Percentiles rank a stretch among this genome's conserved stretches.
Evolutionary conservation across 2,329 filamentous ascomycete genomes (phyloP).

Genomic region (Onygenales sp.): DNA sequence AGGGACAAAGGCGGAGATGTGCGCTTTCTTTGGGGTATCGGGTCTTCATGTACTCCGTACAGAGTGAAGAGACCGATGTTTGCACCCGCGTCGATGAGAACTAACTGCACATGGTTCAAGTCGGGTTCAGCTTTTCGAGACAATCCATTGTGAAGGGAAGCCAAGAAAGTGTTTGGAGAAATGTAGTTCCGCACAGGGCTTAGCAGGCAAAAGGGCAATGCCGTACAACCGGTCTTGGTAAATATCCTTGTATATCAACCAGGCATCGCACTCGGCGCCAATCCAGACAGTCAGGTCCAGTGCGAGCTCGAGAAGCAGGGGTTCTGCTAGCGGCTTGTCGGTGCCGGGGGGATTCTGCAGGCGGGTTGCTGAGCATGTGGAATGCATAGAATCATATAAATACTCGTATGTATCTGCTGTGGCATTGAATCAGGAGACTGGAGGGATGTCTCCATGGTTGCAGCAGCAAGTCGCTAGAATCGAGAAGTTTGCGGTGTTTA

Average conservation of each 20-base stretch:
- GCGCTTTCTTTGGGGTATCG: constrained; percentile 12
- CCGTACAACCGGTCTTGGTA: neutral
- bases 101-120: neutral
- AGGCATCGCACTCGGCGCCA: neutral
- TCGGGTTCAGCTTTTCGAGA: neutral
- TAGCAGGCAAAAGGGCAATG: neutral
- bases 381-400: neutral
- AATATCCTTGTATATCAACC: neutral
- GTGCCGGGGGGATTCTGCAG: neutral
- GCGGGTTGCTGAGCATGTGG: neutral
- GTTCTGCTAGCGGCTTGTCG: neutral
- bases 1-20: constrained; percentile 15
- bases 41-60: constrained; percentile 13
- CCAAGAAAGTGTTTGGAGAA: neutral
- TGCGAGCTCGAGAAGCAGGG: neutral
- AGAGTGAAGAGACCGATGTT: constrained; percentile 19
- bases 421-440: neutral
- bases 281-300: neutral
- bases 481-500: neutral
- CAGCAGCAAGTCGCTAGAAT: neutral
- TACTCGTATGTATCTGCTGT: neutral
- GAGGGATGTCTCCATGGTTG: neutral
- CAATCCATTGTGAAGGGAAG: neutral
- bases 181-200: neutral
- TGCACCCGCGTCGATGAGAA: constrained; percentile 16